These are phyloP conservation scores for Epichloe gansuensis DNA, from an alignment of 2,329 filamentous ascomycete genomes.

Conservation along the genomic window DNA sequence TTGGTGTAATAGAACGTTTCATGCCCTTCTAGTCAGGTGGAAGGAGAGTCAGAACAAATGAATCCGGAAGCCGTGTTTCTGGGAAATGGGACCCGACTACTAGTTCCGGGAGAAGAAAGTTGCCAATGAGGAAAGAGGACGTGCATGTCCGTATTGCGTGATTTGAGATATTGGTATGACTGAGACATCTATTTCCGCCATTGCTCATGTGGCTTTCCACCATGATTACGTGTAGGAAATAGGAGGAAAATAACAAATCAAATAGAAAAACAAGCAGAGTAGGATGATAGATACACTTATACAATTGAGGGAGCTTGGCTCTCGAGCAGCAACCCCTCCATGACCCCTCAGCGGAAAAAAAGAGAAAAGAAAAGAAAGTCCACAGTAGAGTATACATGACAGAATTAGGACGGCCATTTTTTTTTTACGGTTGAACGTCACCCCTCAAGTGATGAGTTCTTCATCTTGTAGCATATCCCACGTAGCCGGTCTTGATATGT, in stretches of 20 bases:
- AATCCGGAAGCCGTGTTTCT: not conserved
- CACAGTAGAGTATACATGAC: too few relatives aligned
- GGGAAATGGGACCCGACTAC: too few relatives aligned
- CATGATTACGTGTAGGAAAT: not conserved
- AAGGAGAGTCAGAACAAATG: not conserved
- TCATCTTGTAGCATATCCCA: conserved; percentile 6
- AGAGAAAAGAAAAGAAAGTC: too few relatives aligned
- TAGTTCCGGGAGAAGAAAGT: too few relatives aligned
- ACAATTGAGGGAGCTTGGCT: too few relatives aligned
- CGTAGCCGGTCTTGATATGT: conserved; percentile 4
- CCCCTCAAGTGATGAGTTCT: conserved; percentile 2
- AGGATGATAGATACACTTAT: too few relatives aligned
- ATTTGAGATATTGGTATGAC: not conserved
- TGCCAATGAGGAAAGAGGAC: too few relatives aligned
- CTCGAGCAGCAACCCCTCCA: too few relatives aligned
- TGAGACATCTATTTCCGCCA: not conserved
- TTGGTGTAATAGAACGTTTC: not conserved
- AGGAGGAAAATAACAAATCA: not conserved
- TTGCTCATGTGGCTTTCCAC: not conserved
- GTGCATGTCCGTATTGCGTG: not conserved
- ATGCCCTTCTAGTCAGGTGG: not conserved
- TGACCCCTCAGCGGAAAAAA: too few relatives aligned
- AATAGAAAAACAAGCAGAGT: too few relatives aligned
- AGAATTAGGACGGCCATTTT: too few relatives aligned
- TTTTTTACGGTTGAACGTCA: not conserved